A percentile compares a stretch with the other conserved stretches of the same genome.
Evolutionary conservation across 169 alveolate genomes (phyloP).

Genomic region (Plasmodium gaboni): DNA sequence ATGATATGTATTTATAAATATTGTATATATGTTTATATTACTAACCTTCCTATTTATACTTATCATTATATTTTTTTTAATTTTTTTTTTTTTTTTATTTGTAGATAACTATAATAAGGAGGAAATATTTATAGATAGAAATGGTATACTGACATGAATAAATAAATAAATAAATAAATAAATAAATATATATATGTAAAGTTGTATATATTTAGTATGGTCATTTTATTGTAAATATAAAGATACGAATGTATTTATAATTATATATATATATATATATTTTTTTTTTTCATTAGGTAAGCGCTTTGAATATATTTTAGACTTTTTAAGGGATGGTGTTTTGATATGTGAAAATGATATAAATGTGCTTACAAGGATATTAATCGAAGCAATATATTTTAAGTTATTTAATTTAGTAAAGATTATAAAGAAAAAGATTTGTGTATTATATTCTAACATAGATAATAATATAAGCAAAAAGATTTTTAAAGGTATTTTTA

Average conservation of each 20-base stretch:
- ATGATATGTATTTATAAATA: not conserved
- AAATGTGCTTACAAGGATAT: constrained; percentile 36
- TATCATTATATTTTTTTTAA: too few relatives aligned
- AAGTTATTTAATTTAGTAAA: constrained; percentile 51
- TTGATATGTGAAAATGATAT: constrained; percentile 70
- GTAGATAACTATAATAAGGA: constrained; percentile 36
- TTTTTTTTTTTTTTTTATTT: constrained; percentile 1
- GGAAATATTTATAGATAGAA: constrained; percentile 71
- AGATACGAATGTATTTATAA: not conserved
- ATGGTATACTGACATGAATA: constrained; percentile 14
- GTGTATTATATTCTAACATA: constrained; percentile 40
- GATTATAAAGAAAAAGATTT: constrained; percentile 48
- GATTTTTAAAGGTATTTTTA: constrained; percentile 39
- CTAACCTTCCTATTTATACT: too few relatives aligned
- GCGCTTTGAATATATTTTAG: constrained; percentile 54
- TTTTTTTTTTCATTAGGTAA: constrained; percentile 12
- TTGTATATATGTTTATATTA: constrained; percentile 3
- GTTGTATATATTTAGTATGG: not conserved
- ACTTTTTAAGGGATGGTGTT: constrained; percentile 55
- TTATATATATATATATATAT: not conserved
- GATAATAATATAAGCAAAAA: constrained; percentile 40
- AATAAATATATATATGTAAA: constrained; percentile 11
- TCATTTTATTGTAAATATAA: not conserved
- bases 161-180: constrained; percentile 3
- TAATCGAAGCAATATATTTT: constrained; percentile 71